Evolutionary conservation across 179 eudicot species (phyloP), one percentile per base, ranked within the genome.

Genomic region (Amaranthus tricolor): DNA sequence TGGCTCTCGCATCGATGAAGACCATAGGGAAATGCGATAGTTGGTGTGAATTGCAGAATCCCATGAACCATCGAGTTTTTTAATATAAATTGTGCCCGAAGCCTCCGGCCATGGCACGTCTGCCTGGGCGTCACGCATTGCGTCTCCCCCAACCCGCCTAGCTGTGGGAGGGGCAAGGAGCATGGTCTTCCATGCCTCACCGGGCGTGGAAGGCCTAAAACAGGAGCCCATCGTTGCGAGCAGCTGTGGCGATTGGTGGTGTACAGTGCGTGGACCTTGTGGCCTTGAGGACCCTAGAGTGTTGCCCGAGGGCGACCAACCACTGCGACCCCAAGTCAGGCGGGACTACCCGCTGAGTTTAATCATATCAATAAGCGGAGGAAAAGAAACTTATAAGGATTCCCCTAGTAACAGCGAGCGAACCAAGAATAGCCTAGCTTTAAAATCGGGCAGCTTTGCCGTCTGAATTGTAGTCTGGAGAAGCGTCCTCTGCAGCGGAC

Each of bases 1-100:
- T 84, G 86, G 85, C 87, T 85, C 87, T 87, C 85, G 80, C 87
- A 85, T 87, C 87, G 82, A 85, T 85, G 84, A 83, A 84, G 85
- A 85, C 83, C 82, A 82, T 86, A 86, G 82, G 79, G 71, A 86
- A 86, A 86, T 86, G 83, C 75, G 82, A 86, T 83, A 86, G 85
- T 86, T 86, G 82, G 85, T 86, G 86, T 84, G 85, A 86, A 84
- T 84, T 86, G 81, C 84, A 86, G 79, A 86, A 86, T 86, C 89
- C 79, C 74, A 76, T 83, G 86, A 86, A 86, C 85, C 86, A 86
- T 83, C 85, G 89, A 83, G 86, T 86, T 70, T 86, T 86, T 86
- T 82, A 86, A 83, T 74, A 83, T 79, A 86, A 77, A 83, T 80
- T 85, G 88, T 60, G 85, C 80, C 70, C 51, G 73, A 84, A 74